Evolutionary conservation across 140 eudicot species (phyloP).

Genomic region (Stevia rebaudiana): DNA sequence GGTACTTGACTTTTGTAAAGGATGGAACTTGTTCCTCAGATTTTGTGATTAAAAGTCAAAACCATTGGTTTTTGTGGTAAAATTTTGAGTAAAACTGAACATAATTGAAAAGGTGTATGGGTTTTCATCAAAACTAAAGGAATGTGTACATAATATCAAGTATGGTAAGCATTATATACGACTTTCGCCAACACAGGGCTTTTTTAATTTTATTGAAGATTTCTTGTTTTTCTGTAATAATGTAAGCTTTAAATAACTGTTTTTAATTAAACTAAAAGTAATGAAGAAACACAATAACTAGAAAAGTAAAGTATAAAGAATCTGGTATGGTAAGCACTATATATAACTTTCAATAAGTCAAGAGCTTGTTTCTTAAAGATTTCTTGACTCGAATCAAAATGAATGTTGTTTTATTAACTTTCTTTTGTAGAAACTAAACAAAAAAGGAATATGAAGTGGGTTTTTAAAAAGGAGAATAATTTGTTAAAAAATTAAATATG

Average conservation of each 20-base stretch:
- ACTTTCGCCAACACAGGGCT: background rate
- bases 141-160: background rate
- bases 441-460: background rate
- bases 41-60: background rate
- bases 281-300: background rate
- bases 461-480: background rate
- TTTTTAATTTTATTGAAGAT: background rate
- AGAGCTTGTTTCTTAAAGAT: background rate
- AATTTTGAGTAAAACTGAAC: background rate
- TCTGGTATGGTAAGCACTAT: slow-evolving; percentile 2
- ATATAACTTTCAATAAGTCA: background rate
- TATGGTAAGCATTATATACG: slow-evolving; percentile 1
- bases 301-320: background rate
- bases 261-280: background rate
- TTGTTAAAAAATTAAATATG: background rate
- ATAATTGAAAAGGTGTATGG: background rate
- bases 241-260: background rate
- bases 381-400: slow-evolving; percentile 32
- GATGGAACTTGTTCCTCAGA: background rate
- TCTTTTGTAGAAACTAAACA: background rate
- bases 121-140: background rate
- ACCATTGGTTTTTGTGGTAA: background rate
- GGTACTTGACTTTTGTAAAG: background rate
- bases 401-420: background rate
- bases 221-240: background rate